Percentiles rank a stretch among this genome's conserved stretches.
phyloP scores from a whole-genome alignment of 495 filamentous ascomycete genomes.

The Trichoderma orchidacearum region DNA sequence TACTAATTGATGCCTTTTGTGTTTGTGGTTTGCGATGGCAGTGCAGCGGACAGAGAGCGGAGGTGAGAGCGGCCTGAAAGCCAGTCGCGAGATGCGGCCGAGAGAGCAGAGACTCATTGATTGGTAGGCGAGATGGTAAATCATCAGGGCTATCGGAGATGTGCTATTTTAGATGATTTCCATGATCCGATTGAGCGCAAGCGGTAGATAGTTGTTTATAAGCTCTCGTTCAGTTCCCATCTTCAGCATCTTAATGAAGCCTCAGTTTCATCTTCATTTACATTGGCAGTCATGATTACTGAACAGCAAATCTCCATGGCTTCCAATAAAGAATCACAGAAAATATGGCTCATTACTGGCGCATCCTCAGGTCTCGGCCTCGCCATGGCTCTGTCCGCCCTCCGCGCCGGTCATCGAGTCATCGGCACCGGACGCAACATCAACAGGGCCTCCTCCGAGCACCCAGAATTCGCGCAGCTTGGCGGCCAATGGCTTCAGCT shows the following conservation, averaged over 20 bases:
- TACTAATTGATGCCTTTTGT: no score
- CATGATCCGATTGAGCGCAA: no score
- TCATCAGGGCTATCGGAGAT: no score
- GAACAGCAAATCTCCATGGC: neutral
- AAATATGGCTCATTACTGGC: slow-evolving; percentile 41
- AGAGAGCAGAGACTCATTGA: neutral
- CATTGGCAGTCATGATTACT: neutral
- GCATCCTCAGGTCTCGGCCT: slow-evolving; percentile 41
- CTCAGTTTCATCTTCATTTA: neutral
- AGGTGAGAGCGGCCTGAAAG: neutral
- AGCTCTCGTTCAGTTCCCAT: no score
- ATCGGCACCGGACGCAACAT: slow-evolving; percentile 38
- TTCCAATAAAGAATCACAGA: neutral
- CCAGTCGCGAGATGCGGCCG: neutral
- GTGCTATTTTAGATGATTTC: no score
- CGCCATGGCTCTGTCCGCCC: slow-evolving; percentile 31
- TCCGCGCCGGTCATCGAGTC: slow-evolving; percentile 36
- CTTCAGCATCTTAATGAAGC: neutral
- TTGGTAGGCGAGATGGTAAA: neutral
- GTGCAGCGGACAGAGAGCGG: no score
- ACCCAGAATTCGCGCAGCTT: slow-evolving; percentile 15
- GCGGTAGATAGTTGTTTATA: no score
- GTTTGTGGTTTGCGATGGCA: no score
- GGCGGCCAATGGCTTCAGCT: slow-evolving; percentile 25
- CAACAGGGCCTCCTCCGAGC: slow-evolving; percentile 11